A percentile compares a stretch with the other conserved stretches of the same genome.
These are phyloP conservation scores for Zymoseptoria brevis DNA, from an alignment of 2,329 filamentous ascomycete genomes.

Conservation along the genomic window DNA sequence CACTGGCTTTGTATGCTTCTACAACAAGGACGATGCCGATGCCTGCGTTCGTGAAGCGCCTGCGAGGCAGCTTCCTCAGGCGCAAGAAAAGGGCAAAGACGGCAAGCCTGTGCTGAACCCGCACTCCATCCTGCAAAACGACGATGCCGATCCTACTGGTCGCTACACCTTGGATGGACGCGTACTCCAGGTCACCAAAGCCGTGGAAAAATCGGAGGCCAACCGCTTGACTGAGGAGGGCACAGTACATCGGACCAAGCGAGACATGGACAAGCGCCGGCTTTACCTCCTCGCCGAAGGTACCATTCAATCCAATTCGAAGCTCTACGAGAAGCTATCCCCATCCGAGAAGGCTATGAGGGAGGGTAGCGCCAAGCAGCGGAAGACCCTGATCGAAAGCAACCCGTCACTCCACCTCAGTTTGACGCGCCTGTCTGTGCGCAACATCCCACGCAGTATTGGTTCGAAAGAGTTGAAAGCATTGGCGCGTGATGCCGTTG, in stretches of 20 bases:
- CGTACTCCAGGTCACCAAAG: conserved; percentile 73
- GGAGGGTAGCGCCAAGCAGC: conserved; percentile 76
- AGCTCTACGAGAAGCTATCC: conserved; percentile 67
- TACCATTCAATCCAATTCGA: conserved; percentile 66
- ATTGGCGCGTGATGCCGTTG: conserved; percentile 82
- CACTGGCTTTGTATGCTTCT: conserved; percentile 93
- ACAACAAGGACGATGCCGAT: conserved; percentile 65
- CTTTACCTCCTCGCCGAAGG: conserved; percentile 86
- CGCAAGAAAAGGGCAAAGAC: conserved; percentile 17
- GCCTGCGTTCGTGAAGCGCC: conserved; percentile 70
- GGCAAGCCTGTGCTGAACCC: conserved; percentile 40
- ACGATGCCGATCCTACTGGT: conserved; percentile 70
- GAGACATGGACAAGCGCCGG: conserved; percentile 79
- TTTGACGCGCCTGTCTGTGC: conserved; percentile 80
- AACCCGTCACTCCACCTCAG: conserved; percentile 86
- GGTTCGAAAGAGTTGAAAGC: conserved; percentile 84
- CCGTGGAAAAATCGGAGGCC: conserved; percentile 78
- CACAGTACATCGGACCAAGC: conserved; percentile 52
- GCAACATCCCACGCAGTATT: conserved; percentile 80
- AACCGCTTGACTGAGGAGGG: conserved; percentile 64
- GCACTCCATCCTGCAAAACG: conserved; percentile 81
- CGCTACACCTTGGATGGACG: conserved; percentile 87
- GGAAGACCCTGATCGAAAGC: conserved; percentile 80
- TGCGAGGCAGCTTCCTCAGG: conserved; percentile 35
- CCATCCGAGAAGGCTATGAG: conserved; percentile 78